Evolutionary conservation across 1,284 basidiomycete species (phyloP).

Genomic region (Cutaneotrichosporon cyanovorans): DNA sequence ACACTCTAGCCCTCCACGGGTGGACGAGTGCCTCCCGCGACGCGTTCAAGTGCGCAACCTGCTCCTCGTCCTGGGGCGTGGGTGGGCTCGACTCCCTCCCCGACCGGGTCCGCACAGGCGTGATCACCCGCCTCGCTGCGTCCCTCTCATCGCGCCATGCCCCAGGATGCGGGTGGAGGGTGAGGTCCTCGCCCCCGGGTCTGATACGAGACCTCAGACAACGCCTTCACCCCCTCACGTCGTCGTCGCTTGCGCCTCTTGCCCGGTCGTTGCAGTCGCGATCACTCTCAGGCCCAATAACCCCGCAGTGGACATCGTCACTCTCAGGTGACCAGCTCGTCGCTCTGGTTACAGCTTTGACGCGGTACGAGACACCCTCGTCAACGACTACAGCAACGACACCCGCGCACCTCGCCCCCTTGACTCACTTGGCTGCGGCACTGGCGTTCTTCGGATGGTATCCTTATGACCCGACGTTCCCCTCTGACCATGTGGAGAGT

Average conservation of each 20-base stretch:
- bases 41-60: conserved; percentile 19
- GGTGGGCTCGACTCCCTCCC: conserved; percentile 4
- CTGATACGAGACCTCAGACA: conserved; percentile 19
- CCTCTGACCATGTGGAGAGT: conserved; percentile 3
- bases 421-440: no score
- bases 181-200: background rate
- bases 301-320: conserved; percentile 4
- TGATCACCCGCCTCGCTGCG: conserved; percentile 20
- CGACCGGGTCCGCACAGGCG: conserved; percentile 14
- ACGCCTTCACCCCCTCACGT: conserved; percentile 23
- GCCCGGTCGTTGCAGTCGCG: conserved; percentile 18
- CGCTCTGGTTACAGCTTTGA: conserved; percentile 2
- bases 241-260: conserved; percentile 20
- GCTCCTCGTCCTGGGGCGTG: conserved; percentile 12
- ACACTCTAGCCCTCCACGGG: conserved; percentile 21
- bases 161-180: conserved; percentile 27
- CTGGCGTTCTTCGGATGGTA: conserved; percentile 39
- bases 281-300: conserved; percentile 6
- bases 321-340: conserved; percentile 1
- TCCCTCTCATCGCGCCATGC: conserved; percentile 19
- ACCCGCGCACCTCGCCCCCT: conserved; percentile 8
- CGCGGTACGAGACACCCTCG: background rate
- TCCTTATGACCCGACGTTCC: conserved; percentile 26
- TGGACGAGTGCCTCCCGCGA: conserved; percentile 23
- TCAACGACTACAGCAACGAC: background rate